These are phyloP conservation scores for Flaveria linearis DNA, from an alignment of 129 eudicot genomes.

Conservation along the genomic window DNA sequence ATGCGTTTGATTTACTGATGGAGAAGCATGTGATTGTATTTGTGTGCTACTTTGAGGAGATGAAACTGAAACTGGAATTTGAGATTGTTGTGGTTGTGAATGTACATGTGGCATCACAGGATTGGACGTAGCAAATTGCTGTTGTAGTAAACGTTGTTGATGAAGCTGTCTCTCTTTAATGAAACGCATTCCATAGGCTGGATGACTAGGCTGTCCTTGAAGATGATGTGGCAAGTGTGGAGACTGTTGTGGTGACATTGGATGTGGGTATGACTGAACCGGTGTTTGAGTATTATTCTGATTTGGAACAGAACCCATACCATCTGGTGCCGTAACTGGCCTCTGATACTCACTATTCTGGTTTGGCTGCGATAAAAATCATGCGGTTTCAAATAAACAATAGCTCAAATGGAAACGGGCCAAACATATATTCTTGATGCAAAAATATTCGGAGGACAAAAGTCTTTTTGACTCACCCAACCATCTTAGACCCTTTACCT, in stretches of 20 bases:
- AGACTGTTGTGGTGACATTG: conserved; percentile 65
- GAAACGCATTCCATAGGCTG: conserved; percentile 65
- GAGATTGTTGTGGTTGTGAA: conserved; percentile 41
- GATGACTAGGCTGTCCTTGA: conserved; percentile 57
- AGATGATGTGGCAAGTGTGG: conserved; percentile 64
- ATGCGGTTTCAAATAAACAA: neutral
- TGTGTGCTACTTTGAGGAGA: conserved; percentile 71
- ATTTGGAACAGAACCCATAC: conserved; percentile 49
- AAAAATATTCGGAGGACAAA: neutral
- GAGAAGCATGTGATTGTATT: conserved; percentile 56
- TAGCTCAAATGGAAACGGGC: neutral
- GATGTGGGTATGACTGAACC: conserved; percentile 58
- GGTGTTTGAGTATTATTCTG: conserved; percentile 53
- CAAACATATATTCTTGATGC: neutral
- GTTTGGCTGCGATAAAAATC: conserved; percentile 48
- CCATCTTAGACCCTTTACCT: neutral
- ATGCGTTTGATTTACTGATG: conserved; percentile 48
- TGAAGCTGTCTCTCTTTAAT: conserved; percentile 71
- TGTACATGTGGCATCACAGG: conserved; percentile 62
- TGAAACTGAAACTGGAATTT: conserved; percentile 47
- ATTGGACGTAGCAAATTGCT: conserved; percentile 57
- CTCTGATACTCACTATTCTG: conserved; percentile 61
- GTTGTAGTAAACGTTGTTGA: conserved; percentile 69
- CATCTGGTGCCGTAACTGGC: conserved; percentile 54
- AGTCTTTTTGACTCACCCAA: neutral